Evolutionary conservation across 2,329 filamentous ascomycete species (phyloP).

Genomic region (Fusarium devonianum): DNA sequence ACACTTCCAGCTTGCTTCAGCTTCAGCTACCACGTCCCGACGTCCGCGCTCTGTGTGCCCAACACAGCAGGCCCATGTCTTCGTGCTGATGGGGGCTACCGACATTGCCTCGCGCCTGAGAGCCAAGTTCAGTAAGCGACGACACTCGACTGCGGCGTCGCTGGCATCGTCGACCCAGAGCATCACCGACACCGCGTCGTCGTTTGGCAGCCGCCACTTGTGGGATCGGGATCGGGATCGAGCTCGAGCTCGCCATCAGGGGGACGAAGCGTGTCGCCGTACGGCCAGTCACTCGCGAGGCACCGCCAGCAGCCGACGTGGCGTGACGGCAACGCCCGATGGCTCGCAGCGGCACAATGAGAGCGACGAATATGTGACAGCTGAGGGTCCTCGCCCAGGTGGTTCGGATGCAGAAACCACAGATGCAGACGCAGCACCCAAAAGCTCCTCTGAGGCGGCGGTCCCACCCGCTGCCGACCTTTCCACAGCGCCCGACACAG

Average conservation of each 20-base stretch:
- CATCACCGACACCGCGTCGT: constrained; percentile 29
- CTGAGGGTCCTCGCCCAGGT: constrained; percentile 9
- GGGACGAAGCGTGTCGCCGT: constrained; percentile 26
- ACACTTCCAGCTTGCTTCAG: constrained; percentile 2
- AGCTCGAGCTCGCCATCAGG: constrained; percentile 27
- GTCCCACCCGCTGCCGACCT: constrained; percentile 33
- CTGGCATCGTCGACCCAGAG: constrained; percentile 46
- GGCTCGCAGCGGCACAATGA: constrained; percentile 24
- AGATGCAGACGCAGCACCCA: constrained; percentile 16
- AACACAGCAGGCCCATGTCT: constrained; percentile 27
- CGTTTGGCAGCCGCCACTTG: constrained; percentile 36
- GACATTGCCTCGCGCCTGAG: constrained; percentile 57
- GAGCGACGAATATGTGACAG: constrained; percentile 15
- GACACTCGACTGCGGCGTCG: constrained; percentile 51
- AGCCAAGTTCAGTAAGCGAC: constrained; percentile 53
- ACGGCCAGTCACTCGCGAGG: constrained; percentile 34
- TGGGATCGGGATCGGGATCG: constrained; percentile 31
- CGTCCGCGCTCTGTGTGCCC: constrained; percentile 22
- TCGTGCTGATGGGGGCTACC: constrained; percentile 49
- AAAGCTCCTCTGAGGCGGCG: constrained; percentile 23
- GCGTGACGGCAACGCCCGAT: constrained; percentile 27
- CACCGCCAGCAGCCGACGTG: constrained; percentile 32
- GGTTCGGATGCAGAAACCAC: constrained; percentile 23
- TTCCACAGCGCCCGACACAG: constrained; percentile 23
- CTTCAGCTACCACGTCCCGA: constrained; percentile 14